A percentile compares a stretch with the other conserved stretches of the same genome.
These are phyloP conservation scores for Wallacemonas rigidus DNA, from an alignment of 208 protist genomes.

Conservation along the genomic window DNA sequence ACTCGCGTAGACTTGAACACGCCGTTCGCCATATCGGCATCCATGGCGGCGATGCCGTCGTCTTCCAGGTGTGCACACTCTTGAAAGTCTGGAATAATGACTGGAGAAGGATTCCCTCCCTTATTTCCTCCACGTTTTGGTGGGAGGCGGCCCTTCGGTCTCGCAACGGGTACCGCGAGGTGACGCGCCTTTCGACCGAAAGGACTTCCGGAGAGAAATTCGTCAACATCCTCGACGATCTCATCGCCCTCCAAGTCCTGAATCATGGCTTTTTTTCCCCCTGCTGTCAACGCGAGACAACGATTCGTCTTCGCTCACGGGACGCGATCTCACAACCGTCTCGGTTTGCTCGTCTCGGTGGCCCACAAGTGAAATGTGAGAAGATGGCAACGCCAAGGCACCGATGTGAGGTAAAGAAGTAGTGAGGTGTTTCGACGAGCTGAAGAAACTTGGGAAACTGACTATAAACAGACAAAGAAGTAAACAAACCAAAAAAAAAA, in stretches of 20 bases:
- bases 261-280: constrained; percentile 6
- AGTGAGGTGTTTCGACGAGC: no score
- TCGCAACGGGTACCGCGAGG: constrained; percentile 7
- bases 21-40: constrained; percentile 12
- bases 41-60: constrained; percentile 15
- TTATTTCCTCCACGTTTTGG: constrained; percentile 23
- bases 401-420: no score
- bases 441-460: background rate
- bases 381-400: no score
- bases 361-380: no score
- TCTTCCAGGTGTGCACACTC: constrained; percentile 32
- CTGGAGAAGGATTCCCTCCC: background rate
- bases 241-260: constrained; percentile 33
- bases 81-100: constrained; percentile 20
- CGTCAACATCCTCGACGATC: constrained; percentile 46
- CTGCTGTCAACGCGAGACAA: background rate
- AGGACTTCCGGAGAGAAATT: constrained; percentile 40
- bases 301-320: no score
- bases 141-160: constrained; percentile 30
- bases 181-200: constrained; percentile 20
- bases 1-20: constrained; percentile 1
- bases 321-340: no score
- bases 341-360: no score
- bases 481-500: constrained; percentile 14
- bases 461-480: constrained; percentile 9